Base-by-base conservation (phyloP, 1,284 basidiomycete species). In the Cryptococcus sp. region DNA sequence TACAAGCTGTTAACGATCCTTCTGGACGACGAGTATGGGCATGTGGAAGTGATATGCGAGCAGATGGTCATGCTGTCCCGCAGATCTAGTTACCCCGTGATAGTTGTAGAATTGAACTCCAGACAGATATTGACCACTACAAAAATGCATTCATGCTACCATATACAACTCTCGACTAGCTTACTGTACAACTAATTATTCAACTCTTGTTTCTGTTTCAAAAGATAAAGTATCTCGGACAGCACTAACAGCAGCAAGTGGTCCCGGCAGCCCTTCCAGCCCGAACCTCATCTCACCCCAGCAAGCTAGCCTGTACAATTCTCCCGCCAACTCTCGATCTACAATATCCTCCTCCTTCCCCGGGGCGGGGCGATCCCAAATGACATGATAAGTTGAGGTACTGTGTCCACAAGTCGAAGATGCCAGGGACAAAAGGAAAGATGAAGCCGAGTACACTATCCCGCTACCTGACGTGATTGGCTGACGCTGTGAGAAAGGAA, bases 21-120 rank as follows among this genome's bases (percentile, higher is more conserved):
- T 86, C 86, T 7, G 75, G 72, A 0, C 78, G 75, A 63, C 78
- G 78, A 22, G 86, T 91, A 1, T 96, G 91, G 91, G 89, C 85
- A 9, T 87, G 87, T 41, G 89, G 90, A 11, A 88, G 86, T 13
- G 92, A 97, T 72, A 83, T 83, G 51, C 82, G 93, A 39, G 87
- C 82, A 19, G 92, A 94, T 69, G 91, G 91, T 10, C 87, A 91
- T 64, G 91, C 90, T 11, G 83, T 83, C 13, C 83, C 85, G n/a
- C 90, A 94, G 69, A 87, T 93, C 50, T 93, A 75, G 24, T 16
- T 13, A 43, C n/a, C n/a, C n/a, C n/a, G n/a, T n/a, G n/a, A n/a
- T n/a, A n/a, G n/a, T n/a, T n/a, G n/a, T 28, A 22, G 28, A 28
- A 28, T 9, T 46, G 42, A 50, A 50, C 43, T 44, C 39, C n/a